phyloP scores from a whole-genome alignment of 148 eudicot species.

The Chenopodium berlandieri region DNA sequence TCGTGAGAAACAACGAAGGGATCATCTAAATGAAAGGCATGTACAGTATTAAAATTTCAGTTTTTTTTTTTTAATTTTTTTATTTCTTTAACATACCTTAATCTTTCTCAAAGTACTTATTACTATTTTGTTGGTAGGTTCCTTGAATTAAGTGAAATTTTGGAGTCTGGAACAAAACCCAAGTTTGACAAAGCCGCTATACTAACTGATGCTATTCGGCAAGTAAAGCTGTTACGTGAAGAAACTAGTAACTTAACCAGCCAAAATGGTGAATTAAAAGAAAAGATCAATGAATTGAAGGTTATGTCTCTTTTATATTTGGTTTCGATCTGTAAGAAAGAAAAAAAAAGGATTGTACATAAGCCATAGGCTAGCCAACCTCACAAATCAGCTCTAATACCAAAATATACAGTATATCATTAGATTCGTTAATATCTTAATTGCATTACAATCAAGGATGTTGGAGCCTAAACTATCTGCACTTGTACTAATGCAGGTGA shows the following conservation, averaged over 20 bases:
- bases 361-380: not conserved
- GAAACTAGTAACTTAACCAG: slow-evolving; percentile 55
- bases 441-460: too few relatives aligned
- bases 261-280: slow-evolving; percentile 38
- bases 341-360: not conserved
- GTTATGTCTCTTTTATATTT: slow-evolving; percentile 18
- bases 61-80: too few relatives aligned
- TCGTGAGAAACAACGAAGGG: slow-evolving; percentile 61
- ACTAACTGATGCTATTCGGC: slow-evolving; percentile 54
- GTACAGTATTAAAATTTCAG: not conserved
- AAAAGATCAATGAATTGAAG: slow-evolving; percentile 59
- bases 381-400: not conserved
- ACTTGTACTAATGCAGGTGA: slow-evolving; percentile 37
- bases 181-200: slow-evolving; percentile 58
- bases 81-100: not conserved
- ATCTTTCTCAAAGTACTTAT: not conserved
- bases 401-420: not conserved
- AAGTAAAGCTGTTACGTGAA: slow-evolving; percentile 47
- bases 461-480: not conserved
- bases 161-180: slow-evolving; percentile 60
- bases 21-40: slow-evolving; percentile 54
- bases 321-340: not conserved
- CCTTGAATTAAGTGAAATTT: slow-evolving; percentile 45
- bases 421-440: not conserved
- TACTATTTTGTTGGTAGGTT: slow-evolving; percentile 34